Percentiles rank a stretch among this genome's conserved stretches.
Evolutionary conservation across 2,329 filamentous ascomycete species (phyloP).

Genomic region (Dactylonectria estremocensis): DNA sequence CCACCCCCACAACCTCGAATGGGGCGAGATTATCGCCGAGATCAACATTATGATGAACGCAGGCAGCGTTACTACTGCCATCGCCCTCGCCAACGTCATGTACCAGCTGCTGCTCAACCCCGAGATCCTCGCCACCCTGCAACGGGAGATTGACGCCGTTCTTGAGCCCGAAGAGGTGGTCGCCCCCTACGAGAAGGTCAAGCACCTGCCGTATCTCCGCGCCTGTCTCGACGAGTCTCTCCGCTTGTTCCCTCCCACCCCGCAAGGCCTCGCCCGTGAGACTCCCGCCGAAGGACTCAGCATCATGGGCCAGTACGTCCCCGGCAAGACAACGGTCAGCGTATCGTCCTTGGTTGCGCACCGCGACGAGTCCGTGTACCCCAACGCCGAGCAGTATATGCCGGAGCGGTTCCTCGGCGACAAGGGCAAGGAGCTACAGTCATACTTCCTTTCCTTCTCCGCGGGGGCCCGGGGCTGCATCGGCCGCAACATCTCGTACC

Average conservation of each 20-base stretch:
- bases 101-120: constrained; percentile 66
- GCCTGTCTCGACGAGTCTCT: constrained; percentile 66
- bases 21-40: constrained; percentile 73
- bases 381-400: constrained; percentile 55
- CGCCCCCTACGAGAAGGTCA: constrained; percentile 65
- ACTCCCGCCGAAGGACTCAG: constrained; percentile 49
- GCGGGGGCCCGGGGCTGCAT: constrained; percentile 59
- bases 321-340: constrained; percentile 56
- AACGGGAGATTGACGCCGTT: constrained; percentile 61
- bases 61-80: constrained; percentile 65
- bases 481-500: constrained; percentile 56
- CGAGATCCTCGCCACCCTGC: constrained; percentile 53
- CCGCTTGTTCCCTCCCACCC: constrained; percentile 51
- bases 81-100: constrained; percentile 67
- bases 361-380: constrained; percentile 57
- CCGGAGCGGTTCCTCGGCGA: constrained; percentile 60
- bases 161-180: constrained; percentile 60
- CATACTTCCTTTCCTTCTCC: constrained; percentile 57
- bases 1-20: constrained; percentile 60
- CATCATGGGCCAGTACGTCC: constrained; percentile 51
- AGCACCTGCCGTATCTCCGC: constrained; percentile 66
- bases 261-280: constrained; percentile 44
- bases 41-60: constrained; percentile 68
- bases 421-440: constrained; percentile 54
- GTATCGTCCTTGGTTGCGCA: constrained; percentile 57